phyloP scores from a whole-genome alignment of 139 green algal genomes.

The Pleodorina starrii region DNA sequence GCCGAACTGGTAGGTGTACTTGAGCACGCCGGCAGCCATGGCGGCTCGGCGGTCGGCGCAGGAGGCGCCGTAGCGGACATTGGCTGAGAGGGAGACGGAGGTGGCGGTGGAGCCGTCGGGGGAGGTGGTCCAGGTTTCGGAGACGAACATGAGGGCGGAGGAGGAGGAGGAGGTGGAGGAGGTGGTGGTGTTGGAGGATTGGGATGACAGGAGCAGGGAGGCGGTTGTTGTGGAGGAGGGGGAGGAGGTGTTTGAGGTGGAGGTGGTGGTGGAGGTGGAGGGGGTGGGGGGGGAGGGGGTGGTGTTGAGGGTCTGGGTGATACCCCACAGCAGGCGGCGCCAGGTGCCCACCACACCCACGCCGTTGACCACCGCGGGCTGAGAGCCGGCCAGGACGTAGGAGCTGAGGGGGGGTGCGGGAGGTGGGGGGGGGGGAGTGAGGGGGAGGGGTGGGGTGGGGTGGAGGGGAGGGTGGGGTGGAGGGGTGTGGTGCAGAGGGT shows the following conservation, averaged over 20 bases:
- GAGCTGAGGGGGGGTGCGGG: background rate
- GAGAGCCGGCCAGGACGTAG: conserved; percentile 21
- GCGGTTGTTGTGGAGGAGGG: background rate
- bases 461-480: too few species aligned
- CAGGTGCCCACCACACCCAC: background rate
- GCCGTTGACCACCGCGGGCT: conserved; percentile 10
- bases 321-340: conserved; percentile 31
- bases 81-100: conserved; percentile 2
- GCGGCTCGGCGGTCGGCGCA: background rate
- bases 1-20: conserved; percentile 44
- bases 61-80: conserved; percentile 9
- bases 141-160: conserved; percentile 26
- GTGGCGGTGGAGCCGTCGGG: background rate
- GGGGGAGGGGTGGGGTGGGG: background rate
- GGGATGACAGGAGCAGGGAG: background rate
- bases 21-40: conserved; percentile 10
- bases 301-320: background rate
- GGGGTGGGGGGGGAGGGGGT: background rate
- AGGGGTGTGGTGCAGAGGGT: too few species aligned
- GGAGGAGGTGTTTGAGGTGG: background rate
- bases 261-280: too few species aligned
- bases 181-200: background rate
- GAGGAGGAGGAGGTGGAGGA: background rate
- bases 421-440: background rate
- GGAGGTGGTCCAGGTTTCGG: conserved; percentile 1